Evolutionary conservation across 805 yeast genomes (phyloP).

Genomic region (Soucietia sequanensis): DNA sequence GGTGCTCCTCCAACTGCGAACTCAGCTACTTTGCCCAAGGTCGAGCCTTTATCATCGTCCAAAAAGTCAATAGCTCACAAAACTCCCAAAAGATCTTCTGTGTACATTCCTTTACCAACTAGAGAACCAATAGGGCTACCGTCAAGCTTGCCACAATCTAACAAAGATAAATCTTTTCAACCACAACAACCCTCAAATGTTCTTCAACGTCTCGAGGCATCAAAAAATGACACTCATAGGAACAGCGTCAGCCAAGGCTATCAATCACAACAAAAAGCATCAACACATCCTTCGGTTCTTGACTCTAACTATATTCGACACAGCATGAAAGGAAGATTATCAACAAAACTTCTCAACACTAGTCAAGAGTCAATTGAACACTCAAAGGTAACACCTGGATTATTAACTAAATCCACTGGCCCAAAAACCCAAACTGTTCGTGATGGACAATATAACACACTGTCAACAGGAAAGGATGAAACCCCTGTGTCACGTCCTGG

Average conservation of each 20-base stretch:
- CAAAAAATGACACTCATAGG: not conserved
- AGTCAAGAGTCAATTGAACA: too few species aligned
- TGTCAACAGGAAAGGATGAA: too few species aligned
- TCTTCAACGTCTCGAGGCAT: not conserved
- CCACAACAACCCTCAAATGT: not conserved
- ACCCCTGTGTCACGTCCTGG: too few species aligned
- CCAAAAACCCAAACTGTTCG: too few species aligned
- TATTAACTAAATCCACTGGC: too few species aligned
- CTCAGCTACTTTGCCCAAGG: not conserved
- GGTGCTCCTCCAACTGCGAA: too few species aligned
- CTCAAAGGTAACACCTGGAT: too few species aligned
- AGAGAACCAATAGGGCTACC: slow-evolving; percentile 43
- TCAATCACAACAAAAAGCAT: too few species aligned
- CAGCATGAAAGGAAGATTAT: slow-evolving; percentile 5
- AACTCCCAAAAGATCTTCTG: slow-evolving; percentile 32
- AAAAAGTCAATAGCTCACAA: slow-evolving; percentile 5
- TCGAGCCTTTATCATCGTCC: not conserved
- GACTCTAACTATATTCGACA: slow-evolving; percentile 5
- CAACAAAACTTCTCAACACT: too few species aligned
- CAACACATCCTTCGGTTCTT: not conserved
- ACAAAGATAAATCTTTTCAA: not conserved
- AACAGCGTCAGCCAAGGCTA: too few species aligned
- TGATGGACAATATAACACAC: too few species aligned
- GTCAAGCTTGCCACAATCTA: slow-evolving; percentile 9
- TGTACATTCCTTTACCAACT: slow-evolving; percentile 36